Percentiles rank a stretch among this genome's conserved stretches.
These are phyloP conservation scores for Oryza longistaminata DNA, from an alignment of 176 grass and related monocot genomes.

Conservation along the genomic window DNA sequence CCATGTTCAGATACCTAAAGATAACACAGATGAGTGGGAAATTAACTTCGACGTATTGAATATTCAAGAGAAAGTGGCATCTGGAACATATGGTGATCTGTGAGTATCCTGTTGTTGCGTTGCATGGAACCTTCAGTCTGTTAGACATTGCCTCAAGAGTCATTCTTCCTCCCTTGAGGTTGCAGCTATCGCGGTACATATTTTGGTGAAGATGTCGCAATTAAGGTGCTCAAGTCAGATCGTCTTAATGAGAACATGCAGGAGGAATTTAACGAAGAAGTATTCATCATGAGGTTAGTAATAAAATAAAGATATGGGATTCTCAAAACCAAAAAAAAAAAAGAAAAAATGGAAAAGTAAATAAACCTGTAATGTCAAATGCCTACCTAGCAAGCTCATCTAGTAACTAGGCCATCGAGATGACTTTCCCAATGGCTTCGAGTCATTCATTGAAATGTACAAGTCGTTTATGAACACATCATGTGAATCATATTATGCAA, in stretches of 20 bases:
- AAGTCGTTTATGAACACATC: no score
- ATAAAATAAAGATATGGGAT: not conserved
- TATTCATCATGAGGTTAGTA: slow-evolving; percentile 70
- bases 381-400: not conserved
- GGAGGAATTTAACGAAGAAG: slow-evolving; percentile 72
- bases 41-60: slow-evolving; percentile 55
- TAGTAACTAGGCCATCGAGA: not conserved
- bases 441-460: no score
- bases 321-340: not conserved
- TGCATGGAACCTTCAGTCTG: not conserved
- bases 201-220: slow-evolving; percentile 73
- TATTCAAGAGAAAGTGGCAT: slow-evolving; percentile 70
- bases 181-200: slow-evolving; percentile 71
- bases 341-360: not conserved
- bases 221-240: slow-evolving; percentile 75
- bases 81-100: slow-evolving; percentile 79
- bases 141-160: not conserved
- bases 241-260: slow-evolving; percentile 66
- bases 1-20: slow-evolving; percentile 61
- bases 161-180: not conserved
- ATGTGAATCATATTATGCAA: no score
- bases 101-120: slow-evolving; percentile 41
- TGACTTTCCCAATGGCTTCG: no score
- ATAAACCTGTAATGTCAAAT: not conserved
- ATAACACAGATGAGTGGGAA: slow-evolving; percentile 75